phyloP scores from a whole-genome alignment of 495 filamentous ascomycete species.

The Talaromyces wortmannii region DNA sequence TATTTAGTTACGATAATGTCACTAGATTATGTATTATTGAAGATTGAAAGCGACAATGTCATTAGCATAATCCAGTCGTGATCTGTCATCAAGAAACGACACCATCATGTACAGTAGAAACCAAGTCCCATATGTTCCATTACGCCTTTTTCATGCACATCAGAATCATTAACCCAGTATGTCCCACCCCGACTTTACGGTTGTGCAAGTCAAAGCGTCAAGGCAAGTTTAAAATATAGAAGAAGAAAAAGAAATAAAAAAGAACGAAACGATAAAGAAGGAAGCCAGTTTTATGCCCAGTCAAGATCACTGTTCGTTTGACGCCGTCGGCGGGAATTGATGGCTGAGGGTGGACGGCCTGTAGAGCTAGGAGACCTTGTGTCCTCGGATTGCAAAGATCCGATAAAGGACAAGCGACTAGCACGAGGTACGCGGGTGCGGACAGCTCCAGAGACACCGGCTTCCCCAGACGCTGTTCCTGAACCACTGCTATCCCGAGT shows the following conservation, averaged over 20 bases:
- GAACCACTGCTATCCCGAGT: slow-evolving; percentile 39
- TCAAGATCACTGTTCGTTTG: slow-evolving; percentile 32
- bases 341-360: slow-evolving; percentile 22
- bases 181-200: background rate
- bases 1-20: no score
- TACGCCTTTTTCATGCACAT: background rate
- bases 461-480: slow-evolving; percentile 21
- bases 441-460: slow-evolving; percentile 27
- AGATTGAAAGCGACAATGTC: background rate
- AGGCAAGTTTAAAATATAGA: no score
- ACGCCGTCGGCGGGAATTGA: slow-evolving; percentile 33
- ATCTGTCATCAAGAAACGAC: background rate
- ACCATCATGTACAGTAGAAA: background rate
- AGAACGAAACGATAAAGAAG: slow-evolving; percentile 7
- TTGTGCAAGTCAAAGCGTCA: no score
- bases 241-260: background rate
- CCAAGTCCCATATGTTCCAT: background rate
- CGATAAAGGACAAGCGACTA: slow-evolving; percentile 33
- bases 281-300: slow-evolving; percentile 13
- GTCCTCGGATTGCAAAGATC: slow-evolving; percentile 30
- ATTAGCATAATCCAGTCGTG: background rate
- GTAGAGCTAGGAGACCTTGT: slow-evolving; percentile 23
- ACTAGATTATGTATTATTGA: no score
- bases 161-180: background rate
- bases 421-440: slow-evolving; percentile 38